Evolutionary conservation across 495 filamentous ascomycete species (phyloP).

Genomic region (Penicillium bovifimosum): DNA sequence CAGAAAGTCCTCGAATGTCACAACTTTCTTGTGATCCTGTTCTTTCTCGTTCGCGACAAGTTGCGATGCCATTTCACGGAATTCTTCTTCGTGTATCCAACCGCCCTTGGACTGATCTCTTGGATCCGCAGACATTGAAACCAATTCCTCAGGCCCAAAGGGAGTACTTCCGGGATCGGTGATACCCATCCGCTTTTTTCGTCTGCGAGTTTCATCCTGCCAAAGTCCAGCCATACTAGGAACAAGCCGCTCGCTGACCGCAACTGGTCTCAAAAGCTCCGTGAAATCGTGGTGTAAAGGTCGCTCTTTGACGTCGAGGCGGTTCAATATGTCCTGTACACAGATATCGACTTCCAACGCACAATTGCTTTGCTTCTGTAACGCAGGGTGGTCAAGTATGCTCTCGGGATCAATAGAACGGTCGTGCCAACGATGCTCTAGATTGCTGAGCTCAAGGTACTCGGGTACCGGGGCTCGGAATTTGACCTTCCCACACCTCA

Average conservation of each 20-base stretch:
- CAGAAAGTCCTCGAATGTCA: slow-evolving; percentile 62
- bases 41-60: slow-evolving; percentile 58
- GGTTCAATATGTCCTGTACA: slow-evolving; percentile 83
- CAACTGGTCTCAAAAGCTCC: slow-evolving; percentile 61
- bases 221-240: slow-evolving; percentile 92
- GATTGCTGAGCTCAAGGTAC: slow-evolving; percentile 50
- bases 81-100: slow-evolving; percentile 93
- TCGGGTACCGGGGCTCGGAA: slow-evolving; percentile 77
- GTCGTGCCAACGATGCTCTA: slow-evolving; percentile 73
- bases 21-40: slow-evolving; percentile 38
- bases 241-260: slow-evolving; percentile 70
- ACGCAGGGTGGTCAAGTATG: slow-evolving; percentile 53
- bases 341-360: slow-evolving; percentile 83
- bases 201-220: slow-evolving; percentile 80
- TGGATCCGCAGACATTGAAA: slow-evolving; percentile 79
- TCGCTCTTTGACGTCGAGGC: slow-evolving; percentile 64
- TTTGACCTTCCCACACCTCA: slow-evolving; percentile 60
- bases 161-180: slow-evolving; percentile 60
- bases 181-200: slow-evolving; percentile 63
- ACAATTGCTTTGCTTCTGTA: slow-evolving; percentile 81
- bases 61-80: slow-evolving; percentile 53
- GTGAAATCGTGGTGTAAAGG: slow-evolving; percentile 81
- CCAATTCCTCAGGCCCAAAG: slow-evolving; percentile 70
- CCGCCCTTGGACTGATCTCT: slow-evolving; percentile 60
- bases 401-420: slow-evolving; percentile 51